Evolutionary conservation across 1,284 basidiomycete species (phyloP), one percentile per base, ranked within the genome.

Genomic region (Moesziomyces globuligerus): DNA sequence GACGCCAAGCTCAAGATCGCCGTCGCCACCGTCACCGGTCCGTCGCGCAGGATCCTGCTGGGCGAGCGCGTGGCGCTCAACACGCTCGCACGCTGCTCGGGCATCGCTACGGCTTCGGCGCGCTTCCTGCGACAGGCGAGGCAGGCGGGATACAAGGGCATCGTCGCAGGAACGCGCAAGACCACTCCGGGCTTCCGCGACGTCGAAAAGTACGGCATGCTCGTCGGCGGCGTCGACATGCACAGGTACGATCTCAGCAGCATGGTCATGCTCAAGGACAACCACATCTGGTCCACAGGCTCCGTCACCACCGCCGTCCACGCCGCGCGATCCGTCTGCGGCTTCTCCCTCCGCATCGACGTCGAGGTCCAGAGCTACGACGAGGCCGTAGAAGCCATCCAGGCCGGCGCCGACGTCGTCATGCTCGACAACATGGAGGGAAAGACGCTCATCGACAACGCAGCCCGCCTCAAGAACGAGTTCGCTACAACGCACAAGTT

Each of bases 231-330:
- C 5, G 91, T 98, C 71, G 96, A 99, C 83, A 86, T 92, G 18
- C 96, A 98, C 85, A 88, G 96, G n/a, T 91, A 97, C 79, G 94
- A 98, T 84, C 86, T 98, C 29, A 94, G 91, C 36, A 93, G 91
- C 82, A 98, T 98, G 95, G 95, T 99, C 81, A 98, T 98, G 95
- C 89, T 99, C 79, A 98, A 98, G 84, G 95, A 98, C 81, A 98
- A 98, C 83, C 96, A 98, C 81, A 93, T 98, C 80, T 98, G 94
- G 94, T 94, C 93, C 7, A 92, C 90, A 25, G 93, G 94, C 23
- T 95, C 93, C 4, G 96, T 98, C 75, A 92, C 91, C 0, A 85
- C 88, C 42, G 95, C 95, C 1, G 89, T 98, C 64, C 83, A 89
- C 68, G 87, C 90, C 59, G 94, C 94, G 11, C 90, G 93, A 28